A percentile compares a stretch with the other conserved stretches of the same genome.
These are phyloP conservation scores for Myrica gale DNA, from an alignment of 306 rosid genomes.

Conservation along the genomic window DNA sequence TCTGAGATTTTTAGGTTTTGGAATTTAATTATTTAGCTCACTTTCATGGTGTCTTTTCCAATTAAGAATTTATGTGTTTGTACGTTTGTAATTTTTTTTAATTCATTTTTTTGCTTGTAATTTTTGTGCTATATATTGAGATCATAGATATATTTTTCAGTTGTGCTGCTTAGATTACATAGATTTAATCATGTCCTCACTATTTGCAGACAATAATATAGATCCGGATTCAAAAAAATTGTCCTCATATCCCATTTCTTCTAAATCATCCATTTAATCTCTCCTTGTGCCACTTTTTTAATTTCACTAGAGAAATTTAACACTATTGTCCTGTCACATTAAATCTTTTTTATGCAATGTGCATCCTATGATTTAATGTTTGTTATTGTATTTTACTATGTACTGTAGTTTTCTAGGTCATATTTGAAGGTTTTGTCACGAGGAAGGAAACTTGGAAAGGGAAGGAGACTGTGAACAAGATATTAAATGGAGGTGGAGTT, in stretches of 20 bases:
- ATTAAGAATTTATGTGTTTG: background rate
- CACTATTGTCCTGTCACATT: background rate
- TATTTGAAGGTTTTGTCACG: conserved; percentile 36
- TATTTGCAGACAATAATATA: background rate
- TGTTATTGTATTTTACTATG: background rate
- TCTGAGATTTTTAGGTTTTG: too few relatives aligned
- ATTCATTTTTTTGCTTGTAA: too few relatives aligned
- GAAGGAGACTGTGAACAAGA: conserved; percentile 58
- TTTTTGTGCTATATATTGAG: background rate
- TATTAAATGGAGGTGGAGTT: conserved; percentile 93
- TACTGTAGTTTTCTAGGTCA: conserved; percentile 21
- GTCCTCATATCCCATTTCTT: conserved; percentile 2
- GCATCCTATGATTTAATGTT: background rate
- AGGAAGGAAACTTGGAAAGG: conserved; percentile 45
- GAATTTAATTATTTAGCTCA: too few relatives aligned
- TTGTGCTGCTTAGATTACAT: background rate
- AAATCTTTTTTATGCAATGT: conserved; percentile 5
- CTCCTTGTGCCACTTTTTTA: background rate
- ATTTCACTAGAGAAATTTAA: background rate
- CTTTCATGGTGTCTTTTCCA: background rate
- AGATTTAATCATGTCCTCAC: background rate
- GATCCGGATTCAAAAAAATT: background rate
- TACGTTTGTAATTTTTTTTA: too few relatives aligned
- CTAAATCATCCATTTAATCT: conserved; percentile 1
- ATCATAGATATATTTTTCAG: background rate